These are phyloP conservation scores for Aurifilum marmelostoma DNA, from an alignment of 2,329 filamentous ascomycete species.

Conservation along the genomic window DNA sequence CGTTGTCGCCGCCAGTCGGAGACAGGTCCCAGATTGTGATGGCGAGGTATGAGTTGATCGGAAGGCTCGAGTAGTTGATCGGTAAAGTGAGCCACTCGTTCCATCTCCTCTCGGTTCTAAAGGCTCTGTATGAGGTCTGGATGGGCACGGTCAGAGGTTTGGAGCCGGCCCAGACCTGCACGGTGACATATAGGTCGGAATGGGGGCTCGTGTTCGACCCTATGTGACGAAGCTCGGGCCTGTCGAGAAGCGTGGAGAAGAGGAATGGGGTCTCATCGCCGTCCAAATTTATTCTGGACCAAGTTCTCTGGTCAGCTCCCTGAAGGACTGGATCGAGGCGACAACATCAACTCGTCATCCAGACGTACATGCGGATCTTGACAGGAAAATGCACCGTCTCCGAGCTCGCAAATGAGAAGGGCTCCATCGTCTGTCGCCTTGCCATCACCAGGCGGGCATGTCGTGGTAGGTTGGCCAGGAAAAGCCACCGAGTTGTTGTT, in stretches of 20 bases:
- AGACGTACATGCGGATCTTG: conserved; percentile 63
- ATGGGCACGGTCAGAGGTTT: conserved; percentile 91
- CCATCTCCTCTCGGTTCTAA: conserved; percentile 81
- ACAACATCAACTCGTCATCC: conserved; percentile 32
- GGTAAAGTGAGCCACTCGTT: conserved; percentile 95
- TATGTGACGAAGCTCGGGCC: conserved; percentile 80
- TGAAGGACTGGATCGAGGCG: too few relatives aligned
- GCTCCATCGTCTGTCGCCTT: conserved; percentile 67
- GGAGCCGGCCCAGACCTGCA: conserved; percentile 92
- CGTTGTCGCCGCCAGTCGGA: conserved; percentile 71
- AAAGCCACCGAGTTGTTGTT: background rate
- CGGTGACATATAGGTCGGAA: conserved; percentile 91
- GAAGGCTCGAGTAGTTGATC: conserved; percentile 80
- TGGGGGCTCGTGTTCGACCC: conserved; percentile 81
- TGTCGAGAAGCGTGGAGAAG: conserved; percentile 76
- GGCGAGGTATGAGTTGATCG: conserved; percentile 79
- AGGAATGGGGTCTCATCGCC: conserved; percentile 75
- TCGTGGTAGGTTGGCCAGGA: background rate
- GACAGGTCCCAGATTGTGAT: conserved; percentile 96
- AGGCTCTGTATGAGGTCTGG: conserved; percentile 91
- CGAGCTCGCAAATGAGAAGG: conserved; percentile 93
- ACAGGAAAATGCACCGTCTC: conserved; percentile 77
- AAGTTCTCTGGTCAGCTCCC: background rate
- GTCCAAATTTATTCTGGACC: conserved; percentile 70
- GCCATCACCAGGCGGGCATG: conserved; percentile 13